These are phyloP conservation scores for Populus deltoides DNA, from an alignment of 345 rosid species.

Conservation along the genomic window DNA sequence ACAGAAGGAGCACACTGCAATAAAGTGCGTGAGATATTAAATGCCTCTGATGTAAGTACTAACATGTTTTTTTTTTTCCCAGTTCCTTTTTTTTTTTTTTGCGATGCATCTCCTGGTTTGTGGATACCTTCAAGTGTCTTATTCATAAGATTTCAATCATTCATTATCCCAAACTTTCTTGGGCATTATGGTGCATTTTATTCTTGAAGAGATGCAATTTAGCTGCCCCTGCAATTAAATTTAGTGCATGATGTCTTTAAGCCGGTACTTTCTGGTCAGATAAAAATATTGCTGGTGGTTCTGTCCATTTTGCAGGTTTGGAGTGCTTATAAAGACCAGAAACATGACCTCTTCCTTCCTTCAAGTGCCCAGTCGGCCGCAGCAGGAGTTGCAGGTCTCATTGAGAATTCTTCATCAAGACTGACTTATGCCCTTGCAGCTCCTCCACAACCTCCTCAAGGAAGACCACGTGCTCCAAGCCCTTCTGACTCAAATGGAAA, in stretches of 20 bases:
- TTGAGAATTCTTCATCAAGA: conserved; percentile 75
- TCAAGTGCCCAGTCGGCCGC: conserved; percentile 88
- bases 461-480: conserved; percentile 31
- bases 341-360: conserved; percentile 94
- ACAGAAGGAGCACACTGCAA: conserved; percentile 95
- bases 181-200: background rate
- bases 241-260: background rate
- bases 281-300: background rate
- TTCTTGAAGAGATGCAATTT: background rate
- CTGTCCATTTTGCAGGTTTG: conserved; percentile 56
- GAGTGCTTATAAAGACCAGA: conserved; percentile 97
- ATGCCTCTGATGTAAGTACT: conserved; percentile 84
- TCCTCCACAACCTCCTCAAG: conserved; percentile 44
- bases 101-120: background rate
- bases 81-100: background rate
- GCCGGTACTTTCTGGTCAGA: background rate
- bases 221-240: background rate
- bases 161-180: background rate
- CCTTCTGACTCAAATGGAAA: conserved; percentile 38
- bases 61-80: background rate
- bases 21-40: conserved; percentile 76
- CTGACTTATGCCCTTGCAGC: conserved; percentile 84
- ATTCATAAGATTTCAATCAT: background rate
- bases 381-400: conserved; percentile 95
- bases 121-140: background rate